Conservation (phyloP, 805 yeast species). For the Monosporozyma solicola region DNA sequence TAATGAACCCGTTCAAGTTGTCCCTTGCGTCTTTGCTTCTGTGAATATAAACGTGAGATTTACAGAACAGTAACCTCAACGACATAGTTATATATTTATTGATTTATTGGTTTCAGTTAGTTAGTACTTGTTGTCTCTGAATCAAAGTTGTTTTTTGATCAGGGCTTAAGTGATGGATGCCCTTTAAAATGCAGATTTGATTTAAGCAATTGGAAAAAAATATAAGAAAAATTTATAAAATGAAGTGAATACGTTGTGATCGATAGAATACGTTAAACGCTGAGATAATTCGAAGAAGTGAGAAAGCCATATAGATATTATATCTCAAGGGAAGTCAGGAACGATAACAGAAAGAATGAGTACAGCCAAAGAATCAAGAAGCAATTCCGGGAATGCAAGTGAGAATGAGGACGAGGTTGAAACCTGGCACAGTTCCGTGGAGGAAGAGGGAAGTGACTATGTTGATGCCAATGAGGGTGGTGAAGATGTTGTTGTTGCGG, state of each 20-base stretch:
- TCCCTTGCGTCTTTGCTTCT: slow-evolving; percentile 67
- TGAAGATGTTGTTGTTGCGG: not conserved
- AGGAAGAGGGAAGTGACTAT: slow-evolving; percentile 7
- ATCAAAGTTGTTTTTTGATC: not conserved
- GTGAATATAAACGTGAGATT: slow-evolving; percentile 74
- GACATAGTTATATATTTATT: not conserved
- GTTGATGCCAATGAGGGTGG: not conserved
- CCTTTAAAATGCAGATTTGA: not conserved
- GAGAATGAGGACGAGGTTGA: slow-evolving; percentile 13
- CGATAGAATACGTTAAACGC: too few species aligned
- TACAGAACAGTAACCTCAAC: slow-evolving; percentile 32
- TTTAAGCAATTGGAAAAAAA: not conserved
- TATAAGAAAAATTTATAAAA: not conserved
- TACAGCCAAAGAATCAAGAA: not conserved
- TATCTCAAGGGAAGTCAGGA: too few species aligned
- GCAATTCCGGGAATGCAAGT: slow-evolving; percentile 6
- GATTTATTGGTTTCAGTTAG: not conserved
- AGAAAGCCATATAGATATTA: too few species aligned
- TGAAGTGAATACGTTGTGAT: too few species aligned
- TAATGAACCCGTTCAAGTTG: slow-evolving; percentile 70
- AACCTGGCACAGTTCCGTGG: slow-evolving; percentile 5
- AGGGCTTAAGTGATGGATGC: not conserved
- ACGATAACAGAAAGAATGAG: not conserved
- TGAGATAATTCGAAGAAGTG: too few species aligned
- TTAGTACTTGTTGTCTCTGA: too few species aligned